These are phyloP conservation scores for Paramecium sexaurelia DNA, from an alignment of 73 alveolate species.

Conservation along the genomic window DNA sequence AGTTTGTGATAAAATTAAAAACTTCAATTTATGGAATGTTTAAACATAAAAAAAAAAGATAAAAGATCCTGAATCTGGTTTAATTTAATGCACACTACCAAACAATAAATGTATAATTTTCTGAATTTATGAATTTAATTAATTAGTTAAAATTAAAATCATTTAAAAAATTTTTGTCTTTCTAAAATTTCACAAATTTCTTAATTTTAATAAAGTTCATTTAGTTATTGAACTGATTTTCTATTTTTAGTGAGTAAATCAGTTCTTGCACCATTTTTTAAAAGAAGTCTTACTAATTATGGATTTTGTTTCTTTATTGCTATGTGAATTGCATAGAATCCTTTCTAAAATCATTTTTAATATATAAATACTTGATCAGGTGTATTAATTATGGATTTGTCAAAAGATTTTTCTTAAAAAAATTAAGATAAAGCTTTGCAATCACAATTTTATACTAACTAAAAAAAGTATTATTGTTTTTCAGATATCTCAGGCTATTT, in stretches of 20 bases:
- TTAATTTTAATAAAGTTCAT: neutral
- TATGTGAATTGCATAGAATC: conserved; percentile 27
- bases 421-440: neutral
- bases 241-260: conserved; percentile 13
- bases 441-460: neutral
- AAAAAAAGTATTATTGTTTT: neutral
- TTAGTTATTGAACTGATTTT: neutral
- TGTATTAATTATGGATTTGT: neutral
- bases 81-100: neutral
- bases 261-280: neutral
- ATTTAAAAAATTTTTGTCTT: neutral
- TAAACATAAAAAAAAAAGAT: neutral
- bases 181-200: neutral
- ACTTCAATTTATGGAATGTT: neutral
- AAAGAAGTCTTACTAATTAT: neutral
- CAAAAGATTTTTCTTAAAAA: neutral
- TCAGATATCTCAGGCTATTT: neutral
- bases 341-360: neutral
- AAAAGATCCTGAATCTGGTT: neutral
- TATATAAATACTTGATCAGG: neutral
- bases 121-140: neutral
- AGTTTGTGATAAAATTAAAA: conserved; percentile 1
- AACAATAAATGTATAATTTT: neutral
- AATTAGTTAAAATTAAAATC: neutral
- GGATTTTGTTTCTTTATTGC: neutral